These are phyloP conservation scores for Antrodiella citrinella DNA, from an alignment of 768 basidiomycete species.

Conservation along the genomic window DNA sequence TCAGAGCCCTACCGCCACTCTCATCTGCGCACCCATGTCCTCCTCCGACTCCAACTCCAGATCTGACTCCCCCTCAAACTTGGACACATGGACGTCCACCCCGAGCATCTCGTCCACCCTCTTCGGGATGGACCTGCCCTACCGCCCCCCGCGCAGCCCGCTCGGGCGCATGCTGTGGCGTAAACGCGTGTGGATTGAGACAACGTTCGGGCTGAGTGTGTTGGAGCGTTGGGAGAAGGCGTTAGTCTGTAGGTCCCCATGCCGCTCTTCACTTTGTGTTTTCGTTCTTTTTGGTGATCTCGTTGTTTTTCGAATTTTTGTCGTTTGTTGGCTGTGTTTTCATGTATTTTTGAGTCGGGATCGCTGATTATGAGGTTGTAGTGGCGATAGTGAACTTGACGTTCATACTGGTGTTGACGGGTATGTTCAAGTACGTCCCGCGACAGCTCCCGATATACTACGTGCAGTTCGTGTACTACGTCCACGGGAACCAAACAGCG, in stretches of 20 bases:
- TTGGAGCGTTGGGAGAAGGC: constrained; percentile 67
- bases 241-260: constrained; percentile 40
- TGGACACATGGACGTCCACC: constrained; percentile 15
- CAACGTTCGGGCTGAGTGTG: constrained; percentile 50
- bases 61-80: no score
- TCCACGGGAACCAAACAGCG: no score
- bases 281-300: background rate
- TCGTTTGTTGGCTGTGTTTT: constrained; percentile 1
- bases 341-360: background rate
- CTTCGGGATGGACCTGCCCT: constrained; percentile 20
- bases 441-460: constrained; percentile 42
- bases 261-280: background rate
- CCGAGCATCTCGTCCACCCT: constrained; percentile 14
- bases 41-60: no score
- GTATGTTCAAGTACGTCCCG: constrained; percentile 47
- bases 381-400: constrained; percentile 34
- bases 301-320: background rate
- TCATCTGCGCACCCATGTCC: no score
- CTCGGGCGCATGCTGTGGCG: constrained; percentile 35
- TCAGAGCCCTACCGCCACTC: no score
- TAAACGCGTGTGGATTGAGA: constrained; percentile 46
- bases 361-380: constrained; percentile 14
- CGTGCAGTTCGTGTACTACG: constrained; percentile 48
- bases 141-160: constrained; percentile 18
- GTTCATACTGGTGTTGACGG: constrained; percentile 37